Evolutionary conservation across 208 protist species (phyloP).

Genomic region (Plasmodiophora brassicae): DNA sequence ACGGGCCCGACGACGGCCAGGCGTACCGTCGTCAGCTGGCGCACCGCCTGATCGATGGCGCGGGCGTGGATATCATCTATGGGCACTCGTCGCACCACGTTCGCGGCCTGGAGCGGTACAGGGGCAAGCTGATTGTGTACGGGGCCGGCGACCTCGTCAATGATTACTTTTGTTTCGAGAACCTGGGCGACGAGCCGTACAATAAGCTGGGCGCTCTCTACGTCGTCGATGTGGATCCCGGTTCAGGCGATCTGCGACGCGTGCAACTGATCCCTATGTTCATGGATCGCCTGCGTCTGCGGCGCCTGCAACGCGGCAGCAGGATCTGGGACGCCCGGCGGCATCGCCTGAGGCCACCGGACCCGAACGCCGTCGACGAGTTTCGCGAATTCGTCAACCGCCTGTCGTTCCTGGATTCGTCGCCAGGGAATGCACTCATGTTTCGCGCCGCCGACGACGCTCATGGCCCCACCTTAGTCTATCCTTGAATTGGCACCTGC

Average conservation of each 20-base stretch:
- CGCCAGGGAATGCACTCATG: too few species aligned
- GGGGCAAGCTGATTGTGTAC: conserved; percentile 10
- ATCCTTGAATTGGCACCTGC: too few species aligned
- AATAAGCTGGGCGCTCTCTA: neutral
- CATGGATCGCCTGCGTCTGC: neutral
- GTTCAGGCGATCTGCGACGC: neutral
- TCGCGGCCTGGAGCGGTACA: conserved; percentile 15
- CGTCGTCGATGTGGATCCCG: neutral
- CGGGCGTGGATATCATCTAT: conserved; percentile 14
- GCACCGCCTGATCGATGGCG: neutral
- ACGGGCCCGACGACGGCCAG: conserved; percentile 5
- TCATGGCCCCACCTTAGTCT: too few species aligned
- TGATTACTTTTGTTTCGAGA: conserved; percentile 20
- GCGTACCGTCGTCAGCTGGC: neutral
- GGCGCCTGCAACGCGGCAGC: neutral
- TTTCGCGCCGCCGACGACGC: too few species aligned
- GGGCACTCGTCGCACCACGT: conserved; percentile 33
- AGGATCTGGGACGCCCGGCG: neutral
- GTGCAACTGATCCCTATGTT: neutral
- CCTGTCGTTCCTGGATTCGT: neutral
- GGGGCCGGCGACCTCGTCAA: conserved; percentile 33
- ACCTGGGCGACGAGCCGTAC: conserved; percentile 11
- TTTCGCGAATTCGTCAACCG: neutral
- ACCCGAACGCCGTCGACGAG: neutral
- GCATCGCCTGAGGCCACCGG: neutral